Conservation (phyloP, 78 protist species). For the Monocercomonoides exilis region DNA sequence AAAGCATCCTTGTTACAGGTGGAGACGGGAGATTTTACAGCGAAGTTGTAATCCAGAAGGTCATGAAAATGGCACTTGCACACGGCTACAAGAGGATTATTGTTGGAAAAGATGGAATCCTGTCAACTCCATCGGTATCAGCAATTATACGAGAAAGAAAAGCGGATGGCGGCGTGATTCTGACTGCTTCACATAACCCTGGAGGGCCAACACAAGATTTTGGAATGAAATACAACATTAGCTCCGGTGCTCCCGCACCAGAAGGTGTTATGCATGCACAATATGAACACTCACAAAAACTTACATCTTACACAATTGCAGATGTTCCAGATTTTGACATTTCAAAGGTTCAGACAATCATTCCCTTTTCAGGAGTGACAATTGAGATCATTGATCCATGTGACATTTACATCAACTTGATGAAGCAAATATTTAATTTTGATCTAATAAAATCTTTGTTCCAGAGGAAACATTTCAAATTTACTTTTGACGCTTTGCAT, state of each 20-base stretch:
- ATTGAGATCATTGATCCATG: neutral
- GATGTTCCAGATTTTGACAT: neutral
- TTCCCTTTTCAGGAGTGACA: neutral
- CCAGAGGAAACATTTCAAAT: slow-evolving; percentile 41
- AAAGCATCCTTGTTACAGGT: slow-evolving; percentile 20
- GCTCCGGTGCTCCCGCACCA: slow-evolving; percentile 92
- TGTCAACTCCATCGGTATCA: slow-evolving; percentile 93
- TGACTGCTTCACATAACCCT: slow-evolving; percentile 94
- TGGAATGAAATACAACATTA: slow-evolving; percentile 90
- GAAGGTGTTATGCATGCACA: slow-evolving; percentile 71
- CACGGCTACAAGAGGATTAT: slow-evolving; percentile 40
- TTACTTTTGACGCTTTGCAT: slow-evolving; percentile 71
- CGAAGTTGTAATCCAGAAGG: slow-evolving; percentile 62
- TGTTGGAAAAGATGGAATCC: slow-evolving; percentile 71
- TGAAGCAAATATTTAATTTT: slow-evolving; percentile 75
- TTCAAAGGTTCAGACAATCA: neutral
- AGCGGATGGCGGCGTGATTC: slow-evolving; percentile 66
- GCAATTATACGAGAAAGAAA: slow-evolving; percentile 50
- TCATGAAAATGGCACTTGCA: slow-evolving; percentile 77
- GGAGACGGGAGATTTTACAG: slow-evolving; percentile 89
- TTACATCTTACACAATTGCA: slow-evolving; percentile 38
- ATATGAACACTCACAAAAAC: slow-evolving; percentile 37
- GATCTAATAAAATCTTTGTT: slow-evolving; percentile 27
- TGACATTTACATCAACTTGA: neutral
- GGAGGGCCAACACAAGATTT: slow-evolving; percentile 88